A percentile compares a stretch with the other conserved stretches of the same genome.
These are phyloP conservation scores for Zymoseptoria tritici DNA, from an alignment of 2,329 filamentous ascomycete species.

Conservation along the genomic window DNA sequence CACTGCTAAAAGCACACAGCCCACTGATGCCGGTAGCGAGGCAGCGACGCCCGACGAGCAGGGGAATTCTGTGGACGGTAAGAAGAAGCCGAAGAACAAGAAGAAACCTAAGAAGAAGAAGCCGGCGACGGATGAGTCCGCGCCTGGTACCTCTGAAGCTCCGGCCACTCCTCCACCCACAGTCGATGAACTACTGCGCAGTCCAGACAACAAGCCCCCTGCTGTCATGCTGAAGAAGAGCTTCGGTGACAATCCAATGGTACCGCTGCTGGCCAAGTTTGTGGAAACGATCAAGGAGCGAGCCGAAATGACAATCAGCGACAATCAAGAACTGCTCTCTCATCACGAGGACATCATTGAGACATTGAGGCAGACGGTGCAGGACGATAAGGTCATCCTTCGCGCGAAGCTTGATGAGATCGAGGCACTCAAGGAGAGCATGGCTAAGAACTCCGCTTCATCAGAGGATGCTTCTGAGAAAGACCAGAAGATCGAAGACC, in stretches of 20 bases:
- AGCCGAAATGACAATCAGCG: slow-evolving; percentile 11
- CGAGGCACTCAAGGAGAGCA: slow-evolving; percentile 70
- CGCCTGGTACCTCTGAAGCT: slow-evolving; percentile 6
- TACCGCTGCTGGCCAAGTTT: slow-evolving; percentile 12
- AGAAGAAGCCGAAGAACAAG: slow-evolving; percentile 75
- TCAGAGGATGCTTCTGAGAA: slow-evolving; percentile 46
- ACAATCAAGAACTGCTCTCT: slow-evolving; percentile 13
- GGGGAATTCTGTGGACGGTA: slow-evolving; percentile 39
- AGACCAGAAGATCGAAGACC: slow-evolving; percentile 56
- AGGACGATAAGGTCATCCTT: slow-evolving; percentile 60
- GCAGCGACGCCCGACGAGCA: slow-evolving; percentile 20
- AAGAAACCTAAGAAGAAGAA: slow-evolving; percentile 78
- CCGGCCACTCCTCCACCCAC: slow-evolving; percentile 4
- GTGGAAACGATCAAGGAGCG: slow-evolving; percentile 13
- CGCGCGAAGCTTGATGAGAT: slow-evolving; percentile 86
- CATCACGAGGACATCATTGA: slow-evolving; percentile 23
- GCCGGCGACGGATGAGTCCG: slow-evolving; percentile 36
- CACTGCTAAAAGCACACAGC: slow-evolving; percentile 19
- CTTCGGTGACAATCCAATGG: slow-evolving; percentile 16
- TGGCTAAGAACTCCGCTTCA: slow-evolving; percentile 56
- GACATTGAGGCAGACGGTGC: slow-evolving; percentile 67
- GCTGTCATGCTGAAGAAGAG: slow-evolving; percentile 11
- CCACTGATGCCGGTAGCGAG: slow-evolving; percentile 20
- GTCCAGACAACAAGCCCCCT: slow-evolving; percentile 9
- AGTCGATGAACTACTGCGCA: slow-evolving; percentile 14